Base-by-base conservation (phyloP, 805 yeast species). In the Myxozyma neotropica region DNA sequence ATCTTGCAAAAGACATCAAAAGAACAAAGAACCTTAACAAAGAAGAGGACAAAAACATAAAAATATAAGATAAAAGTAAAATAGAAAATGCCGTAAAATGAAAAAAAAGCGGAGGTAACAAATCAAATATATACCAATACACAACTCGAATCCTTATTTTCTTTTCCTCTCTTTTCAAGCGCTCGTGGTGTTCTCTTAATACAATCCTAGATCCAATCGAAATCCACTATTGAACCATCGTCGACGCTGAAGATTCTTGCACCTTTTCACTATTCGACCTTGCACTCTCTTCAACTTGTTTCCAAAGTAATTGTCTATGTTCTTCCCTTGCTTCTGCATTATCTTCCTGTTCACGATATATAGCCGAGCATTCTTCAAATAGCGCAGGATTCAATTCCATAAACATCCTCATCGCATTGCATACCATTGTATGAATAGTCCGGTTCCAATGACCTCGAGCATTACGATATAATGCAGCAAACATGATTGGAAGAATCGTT, bases 301-400 rank as follows among this genome's bases (percentile, higher is more conserved):
- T 75, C 88, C 91, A 85, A 43, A 83, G 82, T 66, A 80, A 83
- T 61, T 77, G 77, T 59, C 88, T 76, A 23, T 80, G 76, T 52
- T 77, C 78, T 69, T 83, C 85, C 46, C 83, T 74, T 35, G 53
- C 62, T 21, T 59, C 57, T 13, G 65, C 63, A 21, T 29, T 44
- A 15, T 64, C 43, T 31, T 52, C 61, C 12, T 44, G 53, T 24
- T 58, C 64, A 24, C 50, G 53, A 40, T 59, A 64, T 42, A 55
- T 89, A 68, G 89, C 81, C n/a, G 95, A 88, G 72, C 98, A 93
- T 71, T 91, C 92, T 72, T 92, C 97, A 74, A 89, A 94, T 26
- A 93, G 78, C 7, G 86, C 85, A 15, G 96, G 96, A 72, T 92
- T 92, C 53, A 94, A 87, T 70, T 93, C 97, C 85, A 92, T 84